These are phyloP conservation scores for Fusarium sacchari DNA, from an alignment of 2,329 filamentous ascomycete species.

Conservation along the genomic window DNA sequence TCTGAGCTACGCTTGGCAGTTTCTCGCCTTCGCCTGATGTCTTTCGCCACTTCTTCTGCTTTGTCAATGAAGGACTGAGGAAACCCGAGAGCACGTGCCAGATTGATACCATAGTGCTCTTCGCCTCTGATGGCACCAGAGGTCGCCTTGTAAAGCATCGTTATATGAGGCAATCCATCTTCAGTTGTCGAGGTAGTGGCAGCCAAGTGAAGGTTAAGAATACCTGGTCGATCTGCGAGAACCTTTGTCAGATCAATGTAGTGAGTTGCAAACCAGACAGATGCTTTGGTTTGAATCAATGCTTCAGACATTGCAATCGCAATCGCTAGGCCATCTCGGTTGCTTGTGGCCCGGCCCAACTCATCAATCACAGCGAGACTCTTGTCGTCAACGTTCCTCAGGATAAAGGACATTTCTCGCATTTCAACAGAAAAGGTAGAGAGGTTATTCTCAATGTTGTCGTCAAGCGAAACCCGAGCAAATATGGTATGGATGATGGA, in stretches of 20 bases:
- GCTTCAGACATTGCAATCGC: constrained; percentile 91
- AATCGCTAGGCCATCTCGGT: constrained; percentile 87
- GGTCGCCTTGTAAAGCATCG: constrained; percentile 87
- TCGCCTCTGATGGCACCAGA: constrained; percentile 75
- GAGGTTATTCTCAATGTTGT: constrained; percentile 88
- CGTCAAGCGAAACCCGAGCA: constrained; percentile 85
- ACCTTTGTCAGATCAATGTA: constrained; percentile 85
- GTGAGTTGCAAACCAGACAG: constrained; percentile 95
- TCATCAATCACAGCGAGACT: constrained; percentile 91
- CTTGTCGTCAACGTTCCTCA: constrained; percentile 79
- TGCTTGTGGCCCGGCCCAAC: constrained; percentile 89
- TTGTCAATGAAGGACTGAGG: constrained; percentile 73
- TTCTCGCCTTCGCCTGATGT: constrained; percentile 67
- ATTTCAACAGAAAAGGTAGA: constrained; percentile 96
- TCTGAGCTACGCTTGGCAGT: constrained; percentile 68
- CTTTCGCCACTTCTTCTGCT: constrained; percentile 73
- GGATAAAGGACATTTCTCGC: constrained; percentile 93
- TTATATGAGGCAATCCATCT: constrained; percentile 69
- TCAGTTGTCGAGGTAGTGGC: constrained; percentile 68
- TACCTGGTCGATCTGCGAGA: constrained; percentile 77
- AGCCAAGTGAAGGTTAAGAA: constrained; percentile 83
- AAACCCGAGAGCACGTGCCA: constrained; percentile 80
- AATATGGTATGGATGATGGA: constrained; percentile 86
- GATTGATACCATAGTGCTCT: constrained; percentile 81
- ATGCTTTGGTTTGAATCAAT: constrained; percentile 78